These are phyloP conservation scores for Trichoderma atroviride DNA, from an alignment of 2,329 filamentous ascomycete species.

Conservation along the genomic window DNA sequence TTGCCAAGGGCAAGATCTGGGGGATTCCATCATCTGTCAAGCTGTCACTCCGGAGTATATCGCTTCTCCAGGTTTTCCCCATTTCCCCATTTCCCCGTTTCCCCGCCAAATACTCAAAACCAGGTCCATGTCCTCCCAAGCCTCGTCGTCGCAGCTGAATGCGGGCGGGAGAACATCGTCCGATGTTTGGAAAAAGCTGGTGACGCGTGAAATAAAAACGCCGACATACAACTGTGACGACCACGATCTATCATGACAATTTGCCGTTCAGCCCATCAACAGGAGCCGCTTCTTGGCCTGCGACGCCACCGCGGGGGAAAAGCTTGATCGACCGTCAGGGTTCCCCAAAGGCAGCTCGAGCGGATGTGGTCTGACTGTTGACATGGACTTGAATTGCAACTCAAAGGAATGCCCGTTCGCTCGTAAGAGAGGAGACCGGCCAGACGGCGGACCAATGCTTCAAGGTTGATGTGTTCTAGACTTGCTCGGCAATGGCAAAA, in stretches of 20 bases:
- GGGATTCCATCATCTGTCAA: constrained; percentile 12
- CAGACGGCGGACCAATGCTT: constrained; percentile 7
- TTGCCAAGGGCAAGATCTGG: constrained; percentile 13
- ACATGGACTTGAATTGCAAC: neutral
- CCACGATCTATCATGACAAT: constrained; percentile 13
- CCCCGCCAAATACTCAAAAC: constrained; percentile 22
- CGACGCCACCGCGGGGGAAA: constrained; percentile 19
- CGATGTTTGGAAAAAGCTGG: neutral
- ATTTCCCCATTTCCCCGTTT: constrained; percentile 25
- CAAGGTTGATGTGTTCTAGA: constrained; percentile 11
- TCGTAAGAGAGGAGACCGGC: constrained; percentile 13
- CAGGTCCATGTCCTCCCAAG: neutral
- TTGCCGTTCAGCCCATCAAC: constrained; percentile 16
- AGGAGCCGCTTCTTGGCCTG: neutral
- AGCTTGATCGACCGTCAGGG: constrained; percentile 6
- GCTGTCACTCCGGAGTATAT: constrained; percentile 24
- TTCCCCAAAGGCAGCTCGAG: neutral
- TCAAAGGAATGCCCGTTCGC: constrained; percentile 1
- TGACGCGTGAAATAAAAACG: constrained; percentile 20
- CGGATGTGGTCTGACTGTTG: neutral
- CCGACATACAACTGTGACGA: constrained; percentile 8
- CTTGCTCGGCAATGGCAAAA: constrained; percentile 14
- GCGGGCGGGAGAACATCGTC: neutral
- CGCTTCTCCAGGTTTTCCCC: constrained; percentile 22
- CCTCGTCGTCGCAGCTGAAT: neutral